These are phyloP conservation scores for Blastobotrys robertii DNA, from an alignment of 805 yeast genomes.

Conservation along the genomic window DNA sequence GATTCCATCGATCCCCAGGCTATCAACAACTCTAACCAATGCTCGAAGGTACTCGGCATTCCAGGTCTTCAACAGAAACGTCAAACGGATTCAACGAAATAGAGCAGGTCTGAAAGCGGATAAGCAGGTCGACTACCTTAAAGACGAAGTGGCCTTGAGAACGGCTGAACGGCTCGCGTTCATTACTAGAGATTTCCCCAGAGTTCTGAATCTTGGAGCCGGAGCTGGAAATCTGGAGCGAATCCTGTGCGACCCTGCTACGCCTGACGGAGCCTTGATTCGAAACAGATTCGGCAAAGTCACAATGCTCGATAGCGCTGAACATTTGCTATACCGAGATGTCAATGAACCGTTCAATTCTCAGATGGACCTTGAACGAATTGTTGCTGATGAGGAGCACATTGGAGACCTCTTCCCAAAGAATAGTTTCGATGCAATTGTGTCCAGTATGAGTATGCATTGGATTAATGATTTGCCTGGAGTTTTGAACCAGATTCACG, in stretches of 20 bases:
- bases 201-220: slow-evolving; percentile 62
- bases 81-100: slow-evolving; percentile 53
- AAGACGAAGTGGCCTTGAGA: slow-evolving; percentile 63
- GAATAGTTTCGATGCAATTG: slow-evolving; percentile 53
- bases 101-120: slow-evolving; percentile 39
- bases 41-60: slow-evolving; percentile 16
- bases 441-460: slow-evolving; percentile 65
- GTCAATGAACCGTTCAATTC: slow-evolving; percentile 33
- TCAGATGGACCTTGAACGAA: slow-evolving; percentile 37
- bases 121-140: slow-evolving; percentile 54
- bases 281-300: slow-evolving; percentile 42
- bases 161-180: slow-evolving; percentile 70
- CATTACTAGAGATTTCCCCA: slow-evolving; percentile 51
- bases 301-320: slow-evolving; percentile 59
- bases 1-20: too few relatives aligned
- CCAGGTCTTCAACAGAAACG: slow-evolving; percentile 52
- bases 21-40: too few relatives aligned
- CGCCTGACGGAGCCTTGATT: slow-evolving; percentile 45
- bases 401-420: slow-evolving; percentile 34
- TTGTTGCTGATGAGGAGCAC: slow-evolving; percentile 59
- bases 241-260: slow-evolving; percentile 31
- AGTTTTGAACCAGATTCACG: slow-evolving; percentile 45
- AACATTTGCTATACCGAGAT: slow-evolving; percentile 45
- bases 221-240: slow-evolving; percentile 56
- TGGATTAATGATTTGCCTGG: slow-evolving; percentile 84